Percentiles rank a stretch among this genome's conserved stretches.
phyloP scores from a whole-genome alignment of 305 asterid genomes.

The Striga hermonthica region DNA sequence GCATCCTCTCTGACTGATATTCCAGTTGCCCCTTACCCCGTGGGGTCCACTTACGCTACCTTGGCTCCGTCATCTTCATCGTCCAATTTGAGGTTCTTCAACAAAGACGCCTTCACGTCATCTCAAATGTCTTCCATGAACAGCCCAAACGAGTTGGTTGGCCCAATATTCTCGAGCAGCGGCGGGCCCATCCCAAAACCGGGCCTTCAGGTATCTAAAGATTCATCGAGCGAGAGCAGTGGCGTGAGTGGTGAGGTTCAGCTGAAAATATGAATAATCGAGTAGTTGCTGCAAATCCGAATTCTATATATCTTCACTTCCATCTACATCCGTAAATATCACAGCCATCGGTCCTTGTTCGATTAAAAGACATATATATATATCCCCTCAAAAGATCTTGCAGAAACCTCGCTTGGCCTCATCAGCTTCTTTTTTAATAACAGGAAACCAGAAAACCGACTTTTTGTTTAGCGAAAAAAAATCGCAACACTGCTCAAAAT shows the following conservation, averaged over 20 bases:
- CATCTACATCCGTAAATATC: neutral
- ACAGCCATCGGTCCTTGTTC: too few relatives aligned
- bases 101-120: slow-evolving; percentile 47
- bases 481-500: slow-evolving; percentile 41
- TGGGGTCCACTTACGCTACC: slow-evolving; percentile 65
- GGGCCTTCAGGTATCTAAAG: slow-evolving; percentile 46
- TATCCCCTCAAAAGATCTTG: slow-evolving; percentile 33
- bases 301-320: too few relatives aligned
- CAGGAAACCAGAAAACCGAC: slow-evolving; percentile 35
- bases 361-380: too few relatives aligned
- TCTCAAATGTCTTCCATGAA: slow-evolving; percentile 58
- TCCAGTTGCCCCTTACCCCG: slow-evolving; percentile 88
- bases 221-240: slow-evolving; percentile 52
- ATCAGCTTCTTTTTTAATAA: slow-evolving; percentile 49
- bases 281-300: slow-evolving; percentile 9
- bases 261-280: slow-evolving; percentile 35
- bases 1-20: slow-evolving; percentile 83
- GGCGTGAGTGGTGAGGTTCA: slow-evolving; percentile 47
- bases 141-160: slow-evolving; percentile 47
- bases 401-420: slow-evolving; percentile 43
- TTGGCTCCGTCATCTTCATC: slow-evolving; percentile 82
- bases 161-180: slow-evolving; percentile 43
- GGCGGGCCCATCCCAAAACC: slow-evolving; percentile 55
- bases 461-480: slow-evolving; percentile 32
- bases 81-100: slow-evolving; percentile 62